Conservation (phyloP, 2,329 filamentous ascomycete genomes). For the Stachybotrys echinatus region DNA sequence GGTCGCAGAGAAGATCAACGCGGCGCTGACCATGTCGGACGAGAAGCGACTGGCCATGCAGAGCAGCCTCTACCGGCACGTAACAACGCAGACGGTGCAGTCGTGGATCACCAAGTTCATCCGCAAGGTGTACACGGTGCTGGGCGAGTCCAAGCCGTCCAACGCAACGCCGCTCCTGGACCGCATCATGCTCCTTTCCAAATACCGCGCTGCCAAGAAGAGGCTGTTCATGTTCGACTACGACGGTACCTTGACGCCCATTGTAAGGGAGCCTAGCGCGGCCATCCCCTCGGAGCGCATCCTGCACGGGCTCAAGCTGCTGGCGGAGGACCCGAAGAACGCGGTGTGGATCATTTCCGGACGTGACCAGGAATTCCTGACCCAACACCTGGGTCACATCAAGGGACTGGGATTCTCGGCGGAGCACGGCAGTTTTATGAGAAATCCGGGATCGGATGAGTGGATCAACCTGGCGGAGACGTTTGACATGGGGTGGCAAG, state of each 20-base stretch:
- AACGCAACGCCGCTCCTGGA: conserved; percentile 80
- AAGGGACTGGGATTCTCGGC: conserved; percentile 85
- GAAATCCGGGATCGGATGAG: conserved; percentile 65
- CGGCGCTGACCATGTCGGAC: conserved; percentile 70
- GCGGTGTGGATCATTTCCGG: conserved; percentile 98
- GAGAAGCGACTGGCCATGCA: conserved; percentile 66
- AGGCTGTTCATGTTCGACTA: conserved; percentile 99
- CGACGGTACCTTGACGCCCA: conserved; percentile 91
- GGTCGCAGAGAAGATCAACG: conserved; percentile 77
- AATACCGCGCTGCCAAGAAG: conserved; percentile 70
- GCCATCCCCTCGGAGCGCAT: conserved; percentile 84
- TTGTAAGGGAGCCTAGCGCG: conserved; percentile 84
- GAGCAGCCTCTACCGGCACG: conserved; percentile 71
- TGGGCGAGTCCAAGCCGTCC: conserved; percentile 70
- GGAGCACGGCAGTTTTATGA: conserved; percentile 94
- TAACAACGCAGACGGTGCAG: conserved; percentile 80
- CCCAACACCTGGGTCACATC: conserved; percentile 90
- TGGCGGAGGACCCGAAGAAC: conserved; percentile 77
- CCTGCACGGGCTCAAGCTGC: conserved; percentile 69
- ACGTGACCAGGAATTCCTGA: conserved; percentile 85
- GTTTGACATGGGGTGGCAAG: conserved; percentile 89
- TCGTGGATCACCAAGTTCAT: conserved; percentile 80
- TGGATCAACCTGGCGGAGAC: conserved; percentile 89
- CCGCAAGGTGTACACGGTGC: conserved; percentile 71
- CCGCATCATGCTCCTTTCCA: conserved; percentile 61